These are phyloP conservation scores for Lignosus rhinocerotis DNA, from an alignment of 1,284 basidiomycete species.

Conservation along the genomic window DNA sequence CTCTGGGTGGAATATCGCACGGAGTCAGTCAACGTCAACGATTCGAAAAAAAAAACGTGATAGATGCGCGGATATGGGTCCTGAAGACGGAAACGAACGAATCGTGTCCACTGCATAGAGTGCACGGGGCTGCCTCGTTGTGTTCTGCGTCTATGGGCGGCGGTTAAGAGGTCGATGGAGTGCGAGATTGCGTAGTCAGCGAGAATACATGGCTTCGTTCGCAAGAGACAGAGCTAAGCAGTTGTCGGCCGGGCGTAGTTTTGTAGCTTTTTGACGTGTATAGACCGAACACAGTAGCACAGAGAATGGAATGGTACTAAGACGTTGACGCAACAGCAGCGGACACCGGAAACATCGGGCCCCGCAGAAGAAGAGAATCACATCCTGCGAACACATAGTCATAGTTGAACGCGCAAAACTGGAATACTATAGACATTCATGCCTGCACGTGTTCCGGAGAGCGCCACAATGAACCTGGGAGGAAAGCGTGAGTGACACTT, in stretches of 20 bases:
- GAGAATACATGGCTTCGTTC: too few species aligned
- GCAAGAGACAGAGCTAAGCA: too few species aligned
- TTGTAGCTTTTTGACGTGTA: not conserved
- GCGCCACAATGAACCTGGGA: slow-evolving; percentile 8
- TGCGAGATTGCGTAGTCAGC: not conserved
- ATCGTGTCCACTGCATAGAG: not conserved
- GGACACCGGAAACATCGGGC: too few species aligned
- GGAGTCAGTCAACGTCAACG: not conserved
- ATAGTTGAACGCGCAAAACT: too few species aligned
- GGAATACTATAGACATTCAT: not conserved
- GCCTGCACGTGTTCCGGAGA: not conserved
- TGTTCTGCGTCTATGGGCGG: not conserved
- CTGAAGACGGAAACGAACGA: slow-evolving; percentile 7
- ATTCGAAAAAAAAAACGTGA: not conserved
- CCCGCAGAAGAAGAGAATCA: too few species aligned
- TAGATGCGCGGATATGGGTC: not conserved
- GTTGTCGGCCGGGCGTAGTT: too few species aligned
- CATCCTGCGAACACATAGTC: too few species aligned
- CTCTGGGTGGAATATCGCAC: not conserved
- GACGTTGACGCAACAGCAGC: too few species aligned
- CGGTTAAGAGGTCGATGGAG: not conserved
- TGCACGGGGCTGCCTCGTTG: slow-evolving; percentile 11
- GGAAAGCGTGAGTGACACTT: slow-evolving; percentile 8
- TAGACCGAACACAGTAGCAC: not conserved
- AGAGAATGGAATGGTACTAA: too few species aligned